Percentiles rank a stretch among this genome's conserved stretches.
Evolutionary conservation across 2,329 filamentous ascomycete species (phyloP).

Genomic region (Teratosphaeria zuluensis): DNA sequence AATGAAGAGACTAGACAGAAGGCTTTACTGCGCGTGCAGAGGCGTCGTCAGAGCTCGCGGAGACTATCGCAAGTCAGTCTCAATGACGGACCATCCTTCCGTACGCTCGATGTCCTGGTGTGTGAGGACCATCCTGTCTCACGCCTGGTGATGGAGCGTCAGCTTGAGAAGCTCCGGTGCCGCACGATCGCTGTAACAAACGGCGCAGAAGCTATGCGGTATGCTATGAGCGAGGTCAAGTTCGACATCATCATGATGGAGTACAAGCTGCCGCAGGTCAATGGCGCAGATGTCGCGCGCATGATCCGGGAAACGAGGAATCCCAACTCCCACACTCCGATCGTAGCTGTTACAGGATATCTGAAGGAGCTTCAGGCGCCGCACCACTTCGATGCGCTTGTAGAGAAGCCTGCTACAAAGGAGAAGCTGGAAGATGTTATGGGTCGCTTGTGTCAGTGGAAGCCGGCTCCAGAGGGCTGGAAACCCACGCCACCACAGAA

Average conservation of each 20-base stretch:
- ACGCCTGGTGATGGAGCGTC: conserved; percentile 95
- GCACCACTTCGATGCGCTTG: conserved; percentile 89
- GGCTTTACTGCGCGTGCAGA: conserved; percentile 80
- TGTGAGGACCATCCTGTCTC: conserved; percentile 98
- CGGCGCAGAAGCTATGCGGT: conserved; percentile 83
- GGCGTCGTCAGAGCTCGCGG: conserved; percentile 89
- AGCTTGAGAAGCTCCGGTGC: conserved; percentile 89
- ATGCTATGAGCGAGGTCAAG: conserved; percentile 93
- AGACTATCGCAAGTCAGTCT: conserved; percentile 85
- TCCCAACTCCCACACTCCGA: conserved; percentile 85
- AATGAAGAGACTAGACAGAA: conserved; percentile 92
- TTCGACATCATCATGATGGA: conserved; percentile 99
- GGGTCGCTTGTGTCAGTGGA: conserved; percentile 86
- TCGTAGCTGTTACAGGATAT: conserved; percentile 94
- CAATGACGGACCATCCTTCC: conserved; percentile 73
- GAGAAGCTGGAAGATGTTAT: conserved; percentile 85
- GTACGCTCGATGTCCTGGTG: conserved; percentile 86
- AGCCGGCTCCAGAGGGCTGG: conserved; percentile 59
- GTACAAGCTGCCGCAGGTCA: conserved; percentile 89
- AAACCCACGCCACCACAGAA: conserved; percentile 31
- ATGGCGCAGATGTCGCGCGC: conserved; percentile 85
- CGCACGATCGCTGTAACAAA: conserved; percentile 86
- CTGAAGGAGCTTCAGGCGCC: conserved; percentile 93
- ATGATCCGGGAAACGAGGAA: conserved; percentile 98
- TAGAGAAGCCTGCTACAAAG: conserved; percentile 92